Base-by-base conservation (phyloP, 768 basidiomycete species). In the Tylopilus balloui region DNA sequence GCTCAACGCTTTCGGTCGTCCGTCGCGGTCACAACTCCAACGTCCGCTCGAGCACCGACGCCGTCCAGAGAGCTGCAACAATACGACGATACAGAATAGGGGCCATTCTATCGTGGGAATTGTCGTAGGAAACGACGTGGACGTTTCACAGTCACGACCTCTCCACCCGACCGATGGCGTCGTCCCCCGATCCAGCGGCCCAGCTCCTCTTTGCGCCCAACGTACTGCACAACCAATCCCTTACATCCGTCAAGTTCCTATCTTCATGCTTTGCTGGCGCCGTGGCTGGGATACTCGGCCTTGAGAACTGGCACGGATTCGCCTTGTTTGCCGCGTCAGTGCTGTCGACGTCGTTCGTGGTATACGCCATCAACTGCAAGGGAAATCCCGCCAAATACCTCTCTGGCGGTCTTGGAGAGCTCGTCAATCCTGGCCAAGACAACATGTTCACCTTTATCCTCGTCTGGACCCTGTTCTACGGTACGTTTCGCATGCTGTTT, bases 391-490 rank as follows among this genome's bases (percentile, higher is more conserved):
- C 68, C 35, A 85, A 80, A 58, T 90, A 81, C 65, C 60, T 84
- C 15, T 70, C 76, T 37, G 81, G 81, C 5, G 86, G 86, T 2
- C 61, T 80, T 51, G 69, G 75, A 67, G 87, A 87, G 47, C 69
- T 95, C 31, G 70, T 84, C 40, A 91, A 86, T 53, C 86, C 93
- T 0, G 91, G 91, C 10, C 88, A 92, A 68, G 93, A 96, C 68
- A 93, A 92, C 55, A 72, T 85, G 15, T 90, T 92, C 60, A 90
- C 91, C 3, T 97, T 94, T 60, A 78, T 97, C 50, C 78, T 96
- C 24, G 85, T 88, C 19, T 97, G 93, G 93, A 97, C 93, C 29
- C 72, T 95, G 47, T 88, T 93, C 66, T 95, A 89, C 65, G 93
- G 89, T 91, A 58, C 51, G 86, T 70, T 13, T 20, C 27, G 19